Evolutionary conservation across 441 rosid genomes (phyloP).

Genomic region (Cnidoscolus chayamansa): DNA sequence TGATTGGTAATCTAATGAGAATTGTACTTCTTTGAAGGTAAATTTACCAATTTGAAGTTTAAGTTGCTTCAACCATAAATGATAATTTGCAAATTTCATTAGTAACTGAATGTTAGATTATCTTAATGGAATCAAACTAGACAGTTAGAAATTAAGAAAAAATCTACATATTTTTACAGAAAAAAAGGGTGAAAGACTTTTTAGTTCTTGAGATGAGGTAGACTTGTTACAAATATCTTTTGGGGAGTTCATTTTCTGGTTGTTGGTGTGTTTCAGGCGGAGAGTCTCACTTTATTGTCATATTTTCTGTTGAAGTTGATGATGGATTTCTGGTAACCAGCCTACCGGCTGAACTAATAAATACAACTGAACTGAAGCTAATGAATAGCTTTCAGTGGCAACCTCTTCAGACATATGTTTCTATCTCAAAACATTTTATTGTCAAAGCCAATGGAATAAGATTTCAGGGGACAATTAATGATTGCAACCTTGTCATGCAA

Average conservation of each 20-base stretch:
- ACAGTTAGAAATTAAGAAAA: too few relatives aligned
- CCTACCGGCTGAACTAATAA: conserved; percentile 64
- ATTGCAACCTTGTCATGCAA: conserved; percentile 69
- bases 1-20: background rate
- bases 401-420: conserved; percentile 73
- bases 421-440: conserved; percentile 65
- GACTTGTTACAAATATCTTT: background rate
- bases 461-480: conserved; percentile 61
- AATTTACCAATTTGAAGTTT: background rate
- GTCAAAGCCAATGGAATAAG: conserved; percentile 73
- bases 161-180: too few relatives aligned
- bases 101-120: too few relatives aligned
- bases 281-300: conserved; percentile 44
- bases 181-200: too few relatives aligned
- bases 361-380: conserved; percentile 72
- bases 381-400: conserved; percentile 61
- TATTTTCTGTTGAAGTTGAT: conserved; percentile 71
- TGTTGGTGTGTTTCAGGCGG: conserved; percentile 44
- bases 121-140: too few relatives aligned
- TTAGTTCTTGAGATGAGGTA: background rate
- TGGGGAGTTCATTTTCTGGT: background rate
- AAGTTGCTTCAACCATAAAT: too few relatives aligned
- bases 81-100: too few relatives aligned
- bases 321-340: conserved; percentile 58
- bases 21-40: background rate